Evolutionary conservation across 345 rosid genomes (phyloP).

Genomic region (Crucihimalaya himalaica): DNA sequence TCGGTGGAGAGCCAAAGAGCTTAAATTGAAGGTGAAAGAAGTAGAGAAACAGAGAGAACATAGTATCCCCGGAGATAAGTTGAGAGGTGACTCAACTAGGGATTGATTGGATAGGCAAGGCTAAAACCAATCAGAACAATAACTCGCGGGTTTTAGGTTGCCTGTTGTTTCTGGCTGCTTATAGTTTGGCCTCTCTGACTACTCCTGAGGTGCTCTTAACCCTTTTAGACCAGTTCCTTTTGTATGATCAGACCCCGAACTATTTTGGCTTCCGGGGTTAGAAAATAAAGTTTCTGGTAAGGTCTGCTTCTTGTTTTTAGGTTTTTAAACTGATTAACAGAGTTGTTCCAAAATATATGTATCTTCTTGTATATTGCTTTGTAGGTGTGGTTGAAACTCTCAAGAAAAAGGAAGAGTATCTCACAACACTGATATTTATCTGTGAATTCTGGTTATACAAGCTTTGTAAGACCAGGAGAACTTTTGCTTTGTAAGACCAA

Average conservation of each 20-base stretch:
- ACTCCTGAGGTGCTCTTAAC: conserved; percentile 10
- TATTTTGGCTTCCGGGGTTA: conserved; percentile 29
- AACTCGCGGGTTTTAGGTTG: conserved; percentile 18
- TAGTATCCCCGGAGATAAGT: conserved; percentile 12
- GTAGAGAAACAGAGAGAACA: conserved; percentile 15
- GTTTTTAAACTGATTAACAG: not conserved
- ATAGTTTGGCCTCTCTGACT: conserved; percentile 10
- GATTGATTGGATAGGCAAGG: conserved; percentile 19
- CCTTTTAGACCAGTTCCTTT: conserved; percentile 13
- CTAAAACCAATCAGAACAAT: not conserved
- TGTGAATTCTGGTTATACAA: conserved; percentile 21
- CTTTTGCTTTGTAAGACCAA: no score
- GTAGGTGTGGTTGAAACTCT: conserved; percentile 29
- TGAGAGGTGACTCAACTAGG: conserved; percentile 28
- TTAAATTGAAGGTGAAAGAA: conserved; percentile 26
- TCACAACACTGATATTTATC: conserved; percentile 21
- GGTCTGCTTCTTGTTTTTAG: conserved; percentile 1
- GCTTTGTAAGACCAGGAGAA: conserved; percentile 14
- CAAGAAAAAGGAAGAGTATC: conserved; percentile 9
- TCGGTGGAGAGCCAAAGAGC: conserved; percentile 24
- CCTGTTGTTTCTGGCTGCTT: conserved; percentile 31
- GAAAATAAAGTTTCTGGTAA: conserved; percentile 26
- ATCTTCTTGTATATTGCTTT: conserved; percentile 3
- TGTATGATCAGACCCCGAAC: conserved; percentile 24
- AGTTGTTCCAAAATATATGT: not conserved